phyloP scores from a whole-genome alignment of 2,329 filamentous ascomycete species.

The Verticillium dahliae region DNA sequence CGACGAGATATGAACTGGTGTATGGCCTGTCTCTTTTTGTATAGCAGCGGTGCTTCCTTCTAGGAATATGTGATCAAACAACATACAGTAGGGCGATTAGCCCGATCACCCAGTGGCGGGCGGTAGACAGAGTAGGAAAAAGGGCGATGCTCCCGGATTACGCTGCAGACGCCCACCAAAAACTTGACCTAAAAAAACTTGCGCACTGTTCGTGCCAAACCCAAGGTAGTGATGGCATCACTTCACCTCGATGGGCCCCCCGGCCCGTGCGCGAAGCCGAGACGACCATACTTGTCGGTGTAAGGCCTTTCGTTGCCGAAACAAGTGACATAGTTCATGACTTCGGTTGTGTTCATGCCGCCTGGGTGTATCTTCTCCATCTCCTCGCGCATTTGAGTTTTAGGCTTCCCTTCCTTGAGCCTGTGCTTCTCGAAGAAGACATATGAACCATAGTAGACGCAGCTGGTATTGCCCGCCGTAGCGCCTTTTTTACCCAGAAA shows the following conservation, averaged over 20 bases:
- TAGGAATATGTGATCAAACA: neutral
- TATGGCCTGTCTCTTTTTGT: neutral
- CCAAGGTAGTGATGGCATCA: no score
- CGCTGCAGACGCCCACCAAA: neutral
- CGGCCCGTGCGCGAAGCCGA: neutral
- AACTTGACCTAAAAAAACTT: no score
- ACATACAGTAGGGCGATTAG: neutral
- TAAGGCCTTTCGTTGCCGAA: neutral
- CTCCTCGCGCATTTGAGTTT: slow-evolving; percentile 40
- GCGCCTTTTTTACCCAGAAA: slow-evolving; percentile 45
- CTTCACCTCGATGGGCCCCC: neutral
- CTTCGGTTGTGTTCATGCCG: slow-evolving; percentile 17
- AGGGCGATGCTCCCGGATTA: neutral
- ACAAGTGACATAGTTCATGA: neutral
- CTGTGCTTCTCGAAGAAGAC: slow-evolving; percentile 54
- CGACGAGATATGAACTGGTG: neutral
- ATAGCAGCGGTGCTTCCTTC: neutral
- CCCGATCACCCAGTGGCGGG: neutral
- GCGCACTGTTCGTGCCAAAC: no score
- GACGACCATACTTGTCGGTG: neutral
- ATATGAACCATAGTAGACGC: slow-evolving; percentile 47
- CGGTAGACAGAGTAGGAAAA: neutral
- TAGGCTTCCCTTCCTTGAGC: slow-evolving; percentile 42
- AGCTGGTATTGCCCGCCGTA: slow-evolving; percentile 38
- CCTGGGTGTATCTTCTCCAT: slow-evolving; percentile 36